Evolutionary conservation across 306 rosid species (phyloP).

Genomic region (Prunus armeniaca): DNA sequence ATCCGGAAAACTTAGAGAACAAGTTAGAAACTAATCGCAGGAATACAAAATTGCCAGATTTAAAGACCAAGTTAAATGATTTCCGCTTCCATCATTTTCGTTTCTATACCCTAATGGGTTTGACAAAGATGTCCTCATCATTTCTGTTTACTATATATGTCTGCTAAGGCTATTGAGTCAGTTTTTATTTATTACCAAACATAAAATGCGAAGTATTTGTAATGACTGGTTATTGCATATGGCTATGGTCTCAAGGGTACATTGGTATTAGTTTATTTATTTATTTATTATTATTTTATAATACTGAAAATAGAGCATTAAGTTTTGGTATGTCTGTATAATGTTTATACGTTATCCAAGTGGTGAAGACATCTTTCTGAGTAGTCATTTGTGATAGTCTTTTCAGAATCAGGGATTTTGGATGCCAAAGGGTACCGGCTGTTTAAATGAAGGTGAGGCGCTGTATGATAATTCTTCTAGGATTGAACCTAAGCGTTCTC

Average conservation of each 20-base stretch:
- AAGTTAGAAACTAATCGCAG: too few relatives aligned
- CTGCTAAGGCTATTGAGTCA: background rate
- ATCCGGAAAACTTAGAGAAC: too few relatives aligned
- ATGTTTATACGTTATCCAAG: background rate
- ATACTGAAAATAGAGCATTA: background rate
- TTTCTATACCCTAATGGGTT: too few relatives aligned
- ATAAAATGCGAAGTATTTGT: background rate
- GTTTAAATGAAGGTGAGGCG: constrained; percentile 54
- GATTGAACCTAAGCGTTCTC: constrained; percentile 64
- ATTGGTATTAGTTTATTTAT: background rate
- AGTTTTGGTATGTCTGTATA: background rate
- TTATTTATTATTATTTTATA: too few relatives aligned
- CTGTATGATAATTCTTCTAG: constrained; percentile 47
- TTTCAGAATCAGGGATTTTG: constrained; percentile 63
- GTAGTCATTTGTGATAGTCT: constrained; percentile 27
- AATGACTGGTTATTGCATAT: background rate
- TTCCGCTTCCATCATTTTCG: too few relatives aligned
- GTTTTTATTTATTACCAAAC: background rate
- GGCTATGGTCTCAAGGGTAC: background rate
- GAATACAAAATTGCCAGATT: too few relatives aligned
- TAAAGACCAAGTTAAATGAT: too few relatives aligned
- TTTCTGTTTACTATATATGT: background rate
- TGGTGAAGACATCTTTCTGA: constrained; percentile 20
- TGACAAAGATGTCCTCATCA: too few relatives aligned
- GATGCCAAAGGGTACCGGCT: constrained; percentile 53